Evolutionary conservation across 176 grass and related monocot species (phyloP).

Genomic region (Eragrostis nindensis): DNA sequence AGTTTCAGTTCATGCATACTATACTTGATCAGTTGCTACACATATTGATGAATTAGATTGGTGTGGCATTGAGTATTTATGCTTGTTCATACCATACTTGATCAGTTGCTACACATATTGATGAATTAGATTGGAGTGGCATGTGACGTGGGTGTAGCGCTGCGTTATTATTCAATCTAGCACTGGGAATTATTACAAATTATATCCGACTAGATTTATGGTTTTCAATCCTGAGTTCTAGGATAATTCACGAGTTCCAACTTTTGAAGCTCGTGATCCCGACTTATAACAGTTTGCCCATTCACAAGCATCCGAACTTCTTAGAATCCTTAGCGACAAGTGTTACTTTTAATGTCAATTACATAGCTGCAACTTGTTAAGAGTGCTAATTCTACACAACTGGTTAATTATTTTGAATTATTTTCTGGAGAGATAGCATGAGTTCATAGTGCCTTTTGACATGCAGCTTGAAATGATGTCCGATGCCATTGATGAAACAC

Average conservation of each 20-base stretch:
- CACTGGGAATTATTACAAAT: not conserved
- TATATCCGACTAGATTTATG: not conserved
- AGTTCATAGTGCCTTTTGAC: not conserved
- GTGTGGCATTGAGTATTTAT: too few species aligned
- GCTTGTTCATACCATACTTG: not conserved
- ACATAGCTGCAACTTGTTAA: conserved; percentile 1
- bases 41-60: too few species aligned
- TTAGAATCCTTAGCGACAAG: not conserved
- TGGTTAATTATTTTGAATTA: too few species aligned
- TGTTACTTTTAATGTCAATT: not conserved
- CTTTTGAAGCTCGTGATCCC: not conserved
- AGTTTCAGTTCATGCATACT: not conserved
- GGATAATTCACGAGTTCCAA: not conserved
- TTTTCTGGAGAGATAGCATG: not conserved
- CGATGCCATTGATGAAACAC: conserved; percentile 85
- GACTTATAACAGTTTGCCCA: not conserved
- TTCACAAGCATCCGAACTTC: not conserved
- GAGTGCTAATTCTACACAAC: too few species aligned
- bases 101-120: too few species aligned
- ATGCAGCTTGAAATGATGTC: conserved; percentile 97
- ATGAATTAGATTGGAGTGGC: not conserved
- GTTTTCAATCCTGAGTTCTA: not conserved
- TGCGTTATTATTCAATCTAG: not conserved
- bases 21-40: too few species aligned
- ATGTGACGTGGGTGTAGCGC: not conserved